A percentile compares a stretch with the other conserved stretches of the same genome.
Evolutionary conservation across 805 yeast species (phyloP).

Genomic region (Limtongozyma cylindracea): DNA sequence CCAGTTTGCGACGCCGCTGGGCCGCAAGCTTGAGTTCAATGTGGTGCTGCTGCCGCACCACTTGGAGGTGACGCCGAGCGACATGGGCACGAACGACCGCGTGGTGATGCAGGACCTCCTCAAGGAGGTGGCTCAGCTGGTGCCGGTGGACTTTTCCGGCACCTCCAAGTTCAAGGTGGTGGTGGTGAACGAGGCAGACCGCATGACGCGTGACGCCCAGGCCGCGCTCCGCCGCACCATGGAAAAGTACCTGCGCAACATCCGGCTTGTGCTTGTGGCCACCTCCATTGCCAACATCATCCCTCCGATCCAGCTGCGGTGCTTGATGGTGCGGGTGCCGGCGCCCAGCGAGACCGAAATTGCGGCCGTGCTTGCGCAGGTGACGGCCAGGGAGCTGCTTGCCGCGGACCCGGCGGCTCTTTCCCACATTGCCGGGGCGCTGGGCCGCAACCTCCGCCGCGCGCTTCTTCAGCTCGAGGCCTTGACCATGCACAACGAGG

Average conservation of each 20-base stretch:
- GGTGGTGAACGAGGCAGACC: constrained; percentile 78
- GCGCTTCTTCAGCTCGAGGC: constrained; percentile 69
- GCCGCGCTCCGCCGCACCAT: constrained; percentile 89
- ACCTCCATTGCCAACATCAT: constrained; percentile 82
- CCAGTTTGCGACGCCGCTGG: constrained; percentile 48
- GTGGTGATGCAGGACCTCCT: constrained; percentile 84
- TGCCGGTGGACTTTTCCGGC: constrained; percentile 63
- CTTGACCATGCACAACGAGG: constrained; percentile 41
- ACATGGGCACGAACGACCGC: constrained; percentile 88
- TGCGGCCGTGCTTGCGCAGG: constrained; percentile 20
- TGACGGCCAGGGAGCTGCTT: constrained; percentile 31
- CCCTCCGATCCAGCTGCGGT: constrained; percentile 85
- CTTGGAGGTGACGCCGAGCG: constrained; percentile 87
- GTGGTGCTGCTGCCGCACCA: constrained; percentile 84
- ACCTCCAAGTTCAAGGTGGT: constrained; percentile 50
- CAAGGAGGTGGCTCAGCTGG: constrained; percentile 87
- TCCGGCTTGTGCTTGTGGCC: constrained; percentile 64
- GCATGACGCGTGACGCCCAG: constrained; percentile 78
- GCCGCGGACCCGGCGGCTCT: constrained; percentile 17
- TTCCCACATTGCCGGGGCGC: constrained; percentile 21
- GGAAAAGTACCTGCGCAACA: constrained; percentile 81
- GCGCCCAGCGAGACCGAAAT: constrained; percentile 49
- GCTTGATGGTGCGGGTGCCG: constrained; percentile 66
- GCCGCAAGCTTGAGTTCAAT: constrained; percentile 69
- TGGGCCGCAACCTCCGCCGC: constrained; percentile 54